These are phyloP conservation scores for Ascochyta clinopodiicola DNA, from an alignment of 2,329 filamentous ascomycete genomes.

Conservation along the genomic window DNA sequence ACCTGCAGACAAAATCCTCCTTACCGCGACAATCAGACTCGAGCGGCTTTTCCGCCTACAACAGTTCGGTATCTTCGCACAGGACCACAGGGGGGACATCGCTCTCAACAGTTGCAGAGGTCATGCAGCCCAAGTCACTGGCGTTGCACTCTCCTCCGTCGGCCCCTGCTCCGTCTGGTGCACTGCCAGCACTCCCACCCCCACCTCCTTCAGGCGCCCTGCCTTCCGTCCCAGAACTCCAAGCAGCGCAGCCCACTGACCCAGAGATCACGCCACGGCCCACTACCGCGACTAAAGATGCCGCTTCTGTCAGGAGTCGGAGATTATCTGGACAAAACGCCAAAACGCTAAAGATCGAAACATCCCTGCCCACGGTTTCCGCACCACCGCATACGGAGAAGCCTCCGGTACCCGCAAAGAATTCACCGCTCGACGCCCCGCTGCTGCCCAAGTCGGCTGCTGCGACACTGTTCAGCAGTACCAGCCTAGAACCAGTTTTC, in stretches of 20 bases:
- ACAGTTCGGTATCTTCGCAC: conserved; percentile 78
- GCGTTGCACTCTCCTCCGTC: conserved; percentile 38
- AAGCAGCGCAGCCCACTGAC: conserved; percentile 31
- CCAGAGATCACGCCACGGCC: conserved; percentile 39
- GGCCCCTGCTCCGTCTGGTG: conserved; percentile 38
- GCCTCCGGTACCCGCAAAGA: conserved; percentile 40
- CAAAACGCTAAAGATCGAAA: conserved; percentile 90
- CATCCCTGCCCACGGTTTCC: conserved; percentile 53
- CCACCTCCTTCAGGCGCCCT: conserved; percentile 32
- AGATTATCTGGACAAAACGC: conserved; percentile 80
- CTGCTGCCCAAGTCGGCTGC: conserved; percentile 46
- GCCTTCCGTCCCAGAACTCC: conserved; percentile 41
- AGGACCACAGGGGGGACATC: conserved; percentile 71
- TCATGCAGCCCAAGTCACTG: conserved; percentile 49
- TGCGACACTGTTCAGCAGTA: conserved; percentile 35
- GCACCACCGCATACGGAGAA: conserved; percentile 46
- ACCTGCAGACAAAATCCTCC: conserved; percentile 69
- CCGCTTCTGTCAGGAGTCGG: conserved; percentile 69
- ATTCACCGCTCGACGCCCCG: conserved; percentile 40
- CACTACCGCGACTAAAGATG: conserved; percentile 33
- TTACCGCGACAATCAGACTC: conserved; percentile 82
- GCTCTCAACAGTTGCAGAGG: conserved; percentile 76
- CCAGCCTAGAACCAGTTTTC: conserved; percentile 36
- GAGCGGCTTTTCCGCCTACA: conserved; percentile 82
- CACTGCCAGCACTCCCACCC: conserved; percentile 37